Conservation (phyloP, 495 filamentous ascomycete genomes). For the Bacidia rubella region DNA sequence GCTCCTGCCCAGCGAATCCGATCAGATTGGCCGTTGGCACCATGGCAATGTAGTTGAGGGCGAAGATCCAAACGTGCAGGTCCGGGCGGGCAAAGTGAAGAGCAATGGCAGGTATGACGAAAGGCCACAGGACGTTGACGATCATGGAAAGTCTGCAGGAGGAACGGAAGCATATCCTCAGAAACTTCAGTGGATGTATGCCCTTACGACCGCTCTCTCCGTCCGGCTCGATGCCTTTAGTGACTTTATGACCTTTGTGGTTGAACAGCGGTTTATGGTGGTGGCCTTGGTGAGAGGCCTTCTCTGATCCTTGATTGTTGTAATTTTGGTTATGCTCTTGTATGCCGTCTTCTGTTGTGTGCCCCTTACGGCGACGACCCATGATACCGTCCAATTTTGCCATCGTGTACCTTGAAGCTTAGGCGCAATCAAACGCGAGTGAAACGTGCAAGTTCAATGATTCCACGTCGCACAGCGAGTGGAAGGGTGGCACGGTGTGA, state of each 20-base stretch:
- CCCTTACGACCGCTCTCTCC: slow-evolving; percentile 53
- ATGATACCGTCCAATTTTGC: not conserved
- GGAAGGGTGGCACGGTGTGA: not conserved
- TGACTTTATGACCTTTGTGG: slow-evolving; percentile 32
- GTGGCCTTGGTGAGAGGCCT: not conserved
- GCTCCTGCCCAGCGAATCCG: slow-evolving; percentile 70
- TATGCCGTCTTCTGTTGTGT: not conserved
- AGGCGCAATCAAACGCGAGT: too few relatives aligned
- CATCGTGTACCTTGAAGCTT: not conserved
- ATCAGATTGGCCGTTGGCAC: slow-evolving; percentile 78
- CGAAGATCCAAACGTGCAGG: slow-evolving; percentile 49
- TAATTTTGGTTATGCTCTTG: not conserved
- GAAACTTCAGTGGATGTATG: slow-evolving; percentile 45
- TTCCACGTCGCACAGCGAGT: too few relatives aligned
- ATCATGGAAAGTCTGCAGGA: slow-evolving; percentile 40
- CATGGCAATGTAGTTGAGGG: slow-evolving; percentile 69
- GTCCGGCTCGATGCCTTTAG: slow-evolving; percentile 37
- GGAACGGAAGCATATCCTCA: slow-evolving; percentile 46
- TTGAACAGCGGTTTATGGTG: slow-evolving; percentile 8
- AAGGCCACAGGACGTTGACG: slow-evolving; percentile 63
- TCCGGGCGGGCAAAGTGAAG: slow-evolving; percentile 50
- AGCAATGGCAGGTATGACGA: slow-evolving; percentile 53
- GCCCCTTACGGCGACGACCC: not conserved
- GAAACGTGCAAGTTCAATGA: too few relatives aligned
- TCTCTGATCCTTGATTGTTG: not conserved